Evolutionary conservation across 345 rosid species (phyloP).

Genomic region (Boechera divaricarpa): DNA sequence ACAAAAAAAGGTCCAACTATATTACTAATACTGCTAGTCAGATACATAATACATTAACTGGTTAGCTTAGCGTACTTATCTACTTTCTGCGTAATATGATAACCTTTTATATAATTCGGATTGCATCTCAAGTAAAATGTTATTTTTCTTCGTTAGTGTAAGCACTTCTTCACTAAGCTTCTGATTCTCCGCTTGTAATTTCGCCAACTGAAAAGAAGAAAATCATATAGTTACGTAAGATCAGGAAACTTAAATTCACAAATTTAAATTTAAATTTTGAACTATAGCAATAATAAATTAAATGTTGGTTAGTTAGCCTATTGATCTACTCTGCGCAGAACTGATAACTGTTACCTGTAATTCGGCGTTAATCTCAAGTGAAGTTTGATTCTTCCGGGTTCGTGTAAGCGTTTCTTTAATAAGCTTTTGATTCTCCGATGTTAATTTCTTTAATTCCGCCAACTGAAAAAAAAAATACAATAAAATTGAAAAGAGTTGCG

Average conservation of each 20-base stretch:
- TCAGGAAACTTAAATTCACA: neutral
- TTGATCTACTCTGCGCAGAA: neutral
- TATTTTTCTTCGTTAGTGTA: conserved; percentile 22
- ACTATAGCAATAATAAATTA: neutral
- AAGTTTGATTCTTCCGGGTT: conserved; percentile 24
- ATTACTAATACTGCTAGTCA: neutral
- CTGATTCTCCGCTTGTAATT: conserved; percentile 33
- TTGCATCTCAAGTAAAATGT: conserved; percentile 19
- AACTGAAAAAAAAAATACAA: neutral
- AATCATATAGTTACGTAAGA: neutral
- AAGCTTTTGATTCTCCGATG: conserved; percentile 31
- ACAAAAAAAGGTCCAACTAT: neutral
- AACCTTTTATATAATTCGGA: conserved; percentile 31
- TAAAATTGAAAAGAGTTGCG: neutral
- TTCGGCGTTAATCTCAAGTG: conserved; percentile 13
- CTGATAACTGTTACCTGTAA: conserved; percentile 24
- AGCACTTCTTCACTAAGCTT: conserved; percentile 33
- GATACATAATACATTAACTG: neutral
- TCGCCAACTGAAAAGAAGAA: neutral
- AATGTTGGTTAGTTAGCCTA: neutral
- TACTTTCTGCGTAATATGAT: neutral
- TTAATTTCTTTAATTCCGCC: conserved; percentile 22
- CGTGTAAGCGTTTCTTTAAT: conserved; percentile 7
- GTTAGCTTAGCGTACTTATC: neutral
- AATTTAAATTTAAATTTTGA: neutral